A percentile compares a stretch with the other conserved stretches of the same genome.
These are phyloP conservation scores for Fusarium penzigii DNA, from an alignment of 2,329 filamentous ascomycete species.

Conservation along the genomic window DNA sequence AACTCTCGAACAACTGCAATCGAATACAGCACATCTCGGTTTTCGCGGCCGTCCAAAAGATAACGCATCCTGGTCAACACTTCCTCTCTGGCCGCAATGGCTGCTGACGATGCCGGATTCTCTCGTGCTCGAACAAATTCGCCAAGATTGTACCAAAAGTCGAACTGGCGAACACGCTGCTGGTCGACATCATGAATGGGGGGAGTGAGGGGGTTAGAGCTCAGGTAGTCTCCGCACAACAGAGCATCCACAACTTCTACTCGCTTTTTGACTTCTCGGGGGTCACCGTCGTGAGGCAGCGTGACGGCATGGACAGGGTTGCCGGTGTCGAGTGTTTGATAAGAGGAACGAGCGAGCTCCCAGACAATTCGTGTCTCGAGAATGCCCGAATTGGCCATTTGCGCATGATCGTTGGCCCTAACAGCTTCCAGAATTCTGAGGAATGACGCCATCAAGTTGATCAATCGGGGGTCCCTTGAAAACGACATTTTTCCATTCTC, in stretches of 20 bases:
- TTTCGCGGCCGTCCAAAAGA: slow-evolving; percentile 78
- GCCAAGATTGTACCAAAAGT: slow-evolving; percentile 82
- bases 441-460: slow-evolving; percentile 68
- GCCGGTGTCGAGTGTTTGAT: slow-evolving; percentile 38
- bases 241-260: slow-evolving; percentile 76
- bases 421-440: slow-evolving; percentile 55
- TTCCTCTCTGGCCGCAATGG: slow-evolving; percentile 60
- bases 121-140: slow-evolving; percentile 63
- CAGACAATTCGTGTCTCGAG: slow-evolving; percentile 62
- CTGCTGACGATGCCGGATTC: slow-evolving; percentile 47
- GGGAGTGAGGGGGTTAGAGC: slow-evolving; percentile 55
- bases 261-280: slow-evolving; percentile 66
- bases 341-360: slow-evolving; percentile 55
- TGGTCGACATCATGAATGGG: slow-evolving; percentile 53
- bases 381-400: slow-evolving; percentile 54
- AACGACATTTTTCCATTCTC: slow-evolving; percentile 49
- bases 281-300: slow-evolving; percentile 57
- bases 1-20: slow-evolving; percentile 79
- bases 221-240: slow-evolving; percentile 69
- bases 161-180: slow-evolving; percentile 62
- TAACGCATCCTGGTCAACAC: slow-evolving; percentile 66
- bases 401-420: slow-evolving; percentile 49
- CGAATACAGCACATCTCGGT: slow-evolving; percentile 87
- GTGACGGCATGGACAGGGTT: slow-evolving; percentile 30
- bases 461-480: slow-evolving; percentile 55